A percentile compares a stretch with the other conserved stretches of the same genome.
These are phyloP conservation scores for Ceratocystis colombiana DNA, from an alignment of 2,329 filamentous ascomycete genomes.

Conservation along the genomic window DNA sequence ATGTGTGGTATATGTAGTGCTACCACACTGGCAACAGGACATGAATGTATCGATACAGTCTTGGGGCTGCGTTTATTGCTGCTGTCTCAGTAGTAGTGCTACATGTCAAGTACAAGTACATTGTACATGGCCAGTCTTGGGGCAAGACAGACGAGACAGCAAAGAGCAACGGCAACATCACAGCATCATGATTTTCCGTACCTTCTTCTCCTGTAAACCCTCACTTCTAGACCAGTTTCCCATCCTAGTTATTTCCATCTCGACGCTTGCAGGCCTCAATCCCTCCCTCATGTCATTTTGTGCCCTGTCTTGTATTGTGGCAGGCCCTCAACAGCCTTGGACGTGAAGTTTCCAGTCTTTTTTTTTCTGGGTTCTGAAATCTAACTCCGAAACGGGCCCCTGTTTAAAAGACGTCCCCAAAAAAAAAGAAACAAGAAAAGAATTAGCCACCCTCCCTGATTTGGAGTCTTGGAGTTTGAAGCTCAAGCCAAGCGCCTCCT, in stretches of 20 bases:
- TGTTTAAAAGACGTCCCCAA: background rate
- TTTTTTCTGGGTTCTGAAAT: background rate
- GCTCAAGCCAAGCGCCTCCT: background rate
- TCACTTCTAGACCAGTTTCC: background rate
- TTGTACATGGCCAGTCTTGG: background rate
- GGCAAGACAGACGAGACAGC: background rate
- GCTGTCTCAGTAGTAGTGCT: background rate
- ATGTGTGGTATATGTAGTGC: background rate
- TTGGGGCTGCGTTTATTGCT: background rate
- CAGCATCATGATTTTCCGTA: too few species aligned
- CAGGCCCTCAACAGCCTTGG: background rate
- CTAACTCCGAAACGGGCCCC: slow-evolving; percentile 5
- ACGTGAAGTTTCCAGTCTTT: background rate
- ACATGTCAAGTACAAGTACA: slow-evolving; percentile 2
- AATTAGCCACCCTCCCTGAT: background rate
- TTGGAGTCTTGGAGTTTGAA: background rate
- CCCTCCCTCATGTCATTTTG: background rate
- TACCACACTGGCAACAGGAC: background rate
- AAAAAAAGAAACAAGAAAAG: background rate
- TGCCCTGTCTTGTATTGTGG: slow-evolving; percentile 1
- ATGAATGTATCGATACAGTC: background rate
- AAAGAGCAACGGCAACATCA: background rate
- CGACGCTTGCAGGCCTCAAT: slow-evolving; percentile 9
- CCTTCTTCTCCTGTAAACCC: background rate
- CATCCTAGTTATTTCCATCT: background rate